Evolutionary conservation across 208 protist species (phyloP).

Genomic region (Trypanosoma caninum): DNA sequence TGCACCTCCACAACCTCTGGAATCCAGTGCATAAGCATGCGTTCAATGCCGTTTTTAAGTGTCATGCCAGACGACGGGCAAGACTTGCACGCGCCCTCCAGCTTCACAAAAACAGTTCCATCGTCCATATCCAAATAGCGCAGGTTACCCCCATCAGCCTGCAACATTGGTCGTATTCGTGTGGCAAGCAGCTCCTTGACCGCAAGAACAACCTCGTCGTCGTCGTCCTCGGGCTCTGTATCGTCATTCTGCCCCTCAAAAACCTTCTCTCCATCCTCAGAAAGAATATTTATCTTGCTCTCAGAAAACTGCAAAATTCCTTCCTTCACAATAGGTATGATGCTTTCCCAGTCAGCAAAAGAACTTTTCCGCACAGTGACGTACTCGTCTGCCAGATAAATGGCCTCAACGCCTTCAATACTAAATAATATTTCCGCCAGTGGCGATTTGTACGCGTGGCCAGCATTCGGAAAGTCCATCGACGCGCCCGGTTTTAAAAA

Average conservation of each 20-base stretch:
- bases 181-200: constrained; percentile 91
- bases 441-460: constrained; percentile 71
- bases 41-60: constrained; percentile 91
- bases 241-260: constrained; percentile 79
- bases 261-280: constrained; percentile 57
- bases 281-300: constrained; percentile 64
- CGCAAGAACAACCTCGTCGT: constrained; percentile 90
- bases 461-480: constrained; percentile 64
- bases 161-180: constrained; percentile 87
- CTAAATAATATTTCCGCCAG: constrained; percentile 66
- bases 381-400: constrained; percentile 85
- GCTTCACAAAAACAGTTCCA: constrained; percentile 81
- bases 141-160: constrained; percentile 90
- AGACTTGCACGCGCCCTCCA: constrained; percentile 87
- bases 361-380: constrained; percentile 63
- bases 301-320: constrained; percentile 70
- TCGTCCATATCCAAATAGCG: constrained; percentile 91
- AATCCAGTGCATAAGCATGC: constrained; percentile 94
- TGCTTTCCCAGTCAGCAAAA: constrained; percentile 46
- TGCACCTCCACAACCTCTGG: constrained; percentile 90
- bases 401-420: constrained; percentile 55
- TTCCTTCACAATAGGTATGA: constrained; percentile 58
- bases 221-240: constrained; percentile 81
- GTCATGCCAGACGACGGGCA: constrained; percentile 89
- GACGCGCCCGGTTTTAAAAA: constrained; percentile 75